phyloP scores from a whole-genome alignment of 331 rosid species.

The Pyrus hybrid region DNA sequence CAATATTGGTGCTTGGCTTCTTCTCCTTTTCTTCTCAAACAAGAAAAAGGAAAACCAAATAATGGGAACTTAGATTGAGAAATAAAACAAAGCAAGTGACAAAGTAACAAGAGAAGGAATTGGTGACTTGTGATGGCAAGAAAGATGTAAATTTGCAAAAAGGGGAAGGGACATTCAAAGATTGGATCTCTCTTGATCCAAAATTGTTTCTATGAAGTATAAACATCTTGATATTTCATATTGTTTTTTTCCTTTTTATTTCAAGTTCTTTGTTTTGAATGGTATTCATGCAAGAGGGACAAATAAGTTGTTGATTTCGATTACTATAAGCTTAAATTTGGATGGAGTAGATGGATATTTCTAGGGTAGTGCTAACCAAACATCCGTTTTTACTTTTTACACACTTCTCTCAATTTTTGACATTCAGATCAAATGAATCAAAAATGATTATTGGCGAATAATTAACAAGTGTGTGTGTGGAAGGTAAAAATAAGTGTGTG shows the following conservation, averaged over 20 bases:
- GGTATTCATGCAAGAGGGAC: background rate
- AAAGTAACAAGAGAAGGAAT: background rate
- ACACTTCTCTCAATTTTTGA: too few relatives aligned
- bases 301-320: too few relatives aligned
- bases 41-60: background rate
- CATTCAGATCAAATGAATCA: rapidly evolving
- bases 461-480: too few relatives aligned
- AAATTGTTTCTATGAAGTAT: background rate
- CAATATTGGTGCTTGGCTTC: background rate
- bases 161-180: background rate
- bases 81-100: background rate
- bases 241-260: background rate
- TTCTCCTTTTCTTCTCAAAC: background rate
- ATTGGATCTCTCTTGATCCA: background rate
- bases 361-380: too few relatives aligned
- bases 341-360: too few relatives aligned
- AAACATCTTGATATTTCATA: background rate
- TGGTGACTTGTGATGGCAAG: background rate
- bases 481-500: too few relatives aligned
- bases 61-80: background rate
- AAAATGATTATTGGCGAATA: too few relatives aligned
- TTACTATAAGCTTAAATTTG: too few relatives aligned
- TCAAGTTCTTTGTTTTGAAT: background rate
- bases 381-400: too few relatives aligned
- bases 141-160: background rate